Conservation (phyloP, 352 stramenopile genomes). For the Thraustochytrium sp. region DNA sequence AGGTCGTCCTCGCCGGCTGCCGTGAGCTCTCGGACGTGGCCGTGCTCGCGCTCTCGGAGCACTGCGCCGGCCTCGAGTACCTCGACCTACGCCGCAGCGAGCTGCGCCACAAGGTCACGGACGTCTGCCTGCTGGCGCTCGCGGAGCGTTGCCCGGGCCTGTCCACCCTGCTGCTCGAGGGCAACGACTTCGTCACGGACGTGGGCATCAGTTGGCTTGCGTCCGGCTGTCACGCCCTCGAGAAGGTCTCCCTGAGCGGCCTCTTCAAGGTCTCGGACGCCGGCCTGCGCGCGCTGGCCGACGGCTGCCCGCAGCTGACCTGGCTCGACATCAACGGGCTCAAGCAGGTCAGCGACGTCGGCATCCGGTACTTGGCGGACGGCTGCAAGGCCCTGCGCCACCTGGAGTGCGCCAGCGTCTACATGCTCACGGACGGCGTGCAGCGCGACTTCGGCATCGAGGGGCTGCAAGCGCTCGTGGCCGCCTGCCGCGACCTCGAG, state of each 20-base stretch:
- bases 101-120: conserved; percentile 80
- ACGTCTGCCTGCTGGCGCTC: conserved; percentile 76
- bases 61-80: conserved; percentile 59
- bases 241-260: conserved; percentile 68
- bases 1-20: conserved; percentile 69
- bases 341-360: conserved; percentile 61
- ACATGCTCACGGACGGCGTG: conserved; percentile 82
- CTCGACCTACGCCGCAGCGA: conserved; percentile 76
- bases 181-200: conserved; percentile 81
- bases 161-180: conserved; percentile 63
- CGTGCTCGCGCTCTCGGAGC: conserved; percentile 67
- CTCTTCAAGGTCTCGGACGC: conserved; percentile 80
- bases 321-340: conserved; percentile 65
- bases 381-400: conserved; percentile 53
- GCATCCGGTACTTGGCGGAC: conserved; percentile 54
- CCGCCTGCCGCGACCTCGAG: neutral
- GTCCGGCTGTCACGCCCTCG: conserved; percentile 66
- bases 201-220: conserved; percentile 83
- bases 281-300: conserved; percentile 69
- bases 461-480: conserved; percentile 74
- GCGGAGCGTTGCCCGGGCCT: conserved; percentile 44
- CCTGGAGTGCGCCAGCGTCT: conserved; percentile 66
- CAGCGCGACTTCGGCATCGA: conserved; percentile 69
- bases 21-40: conserved; percentile 76
- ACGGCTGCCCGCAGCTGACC: conserved; percentile 64